These are phyloP conservation scores for Hypseocharis bilobata DNA, from an alignment of 441 rosid genomes.

Conservation along the genomic window DNA sequence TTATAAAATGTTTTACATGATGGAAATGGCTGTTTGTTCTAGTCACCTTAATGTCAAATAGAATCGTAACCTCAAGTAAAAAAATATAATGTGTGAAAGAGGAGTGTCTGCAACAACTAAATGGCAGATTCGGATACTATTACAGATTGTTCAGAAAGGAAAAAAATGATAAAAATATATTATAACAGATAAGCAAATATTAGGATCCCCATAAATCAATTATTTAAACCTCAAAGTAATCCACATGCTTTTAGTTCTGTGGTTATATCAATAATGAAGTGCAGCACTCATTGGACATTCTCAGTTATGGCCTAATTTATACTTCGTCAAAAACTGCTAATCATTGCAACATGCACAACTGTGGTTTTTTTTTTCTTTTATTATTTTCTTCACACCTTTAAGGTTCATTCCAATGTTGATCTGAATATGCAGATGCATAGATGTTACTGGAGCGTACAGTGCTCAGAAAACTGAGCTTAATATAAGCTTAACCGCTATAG, in stretches of 20 bases:
- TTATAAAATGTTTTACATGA: neutral
- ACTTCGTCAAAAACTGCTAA: neutral
- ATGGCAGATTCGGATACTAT: neutral
- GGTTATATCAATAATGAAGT: neutral
- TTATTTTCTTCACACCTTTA: neutral
- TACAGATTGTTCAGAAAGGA: neutral
- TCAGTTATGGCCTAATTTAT: conserved; percentile 8
- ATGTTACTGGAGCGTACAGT: conserved; percentile 97
- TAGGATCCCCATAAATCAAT: neutral
- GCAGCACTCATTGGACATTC: neutral
- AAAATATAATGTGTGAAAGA: neutral
- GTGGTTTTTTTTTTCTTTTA: neutral
- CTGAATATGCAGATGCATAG: conserved; percentile 69
- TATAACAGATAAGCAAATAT: neutral
- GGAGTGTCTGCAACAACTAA: neutral
- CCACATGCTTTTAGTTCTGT: neutral
- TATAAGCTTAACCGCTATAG: conserved; percentile 90
- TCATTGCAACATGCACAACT: conserved; percentile 9
- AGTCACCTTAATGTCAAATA: neutral
- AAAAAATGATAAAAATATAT: neutral
- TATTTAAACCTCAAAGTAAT: neutral
- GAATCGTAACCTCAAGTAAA: neutral
- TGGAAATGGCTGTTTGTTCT: neutral
- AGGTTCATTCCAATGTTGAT: conserved; percentile 14
- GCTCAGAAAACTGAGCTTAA: conserved; percentile 86